A percentile compares a stretch with the other conserved stretches of the same genome.
These are phyloP conservation scores for Rosa rugosa DNA, from an alignment of 306 rosid genomes.

Conservation along the genomic window DNA sequence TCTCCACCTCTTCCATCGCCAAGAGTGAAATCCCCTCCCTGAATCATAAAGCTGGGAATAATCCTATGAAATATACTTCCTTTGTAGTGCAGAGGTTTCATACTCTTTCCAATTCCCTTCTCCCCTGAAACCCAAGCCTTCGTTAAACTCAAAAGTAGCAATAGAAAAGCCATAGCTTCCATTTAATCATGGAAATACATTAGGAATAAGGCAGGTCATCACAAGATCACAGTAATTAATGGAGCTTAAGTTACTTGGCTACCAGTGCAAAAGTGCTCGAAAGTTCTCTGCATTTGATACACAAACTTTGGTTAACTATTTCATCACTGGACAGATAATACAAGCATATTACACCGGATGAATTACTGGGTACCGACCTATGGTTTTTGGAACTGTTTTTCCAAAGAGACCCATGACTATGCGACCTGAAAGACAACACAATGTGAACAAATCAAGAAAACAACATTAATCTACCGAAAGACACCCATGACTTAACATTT, in stretches of 20 bases:
- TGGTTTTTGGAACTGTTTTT: slow-evolving; percentile 70
- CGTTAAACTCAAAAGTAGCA: slow-evolving; percentile 15
- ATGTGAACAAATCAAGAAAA: background rate
- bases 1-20: slow-evolving; percentile 93
- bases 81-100: slow-evolving; percentile 69
- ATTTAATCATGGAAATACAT: background rate
- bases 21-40: slow-evolving; percentile 83
- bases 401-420: slow-evolving; percentile 78
- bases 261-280: slow-evolving; percentile 88
- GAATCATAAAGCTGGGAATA: slow-evolving; percentile 83
- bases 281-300: slow-evolving; percentile 68
- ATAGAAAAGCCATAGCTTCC: slow-evolving; percentile 14
- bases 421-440: slow-evolving; percentile 55
- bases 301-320: slow-evolving; percentile 21
- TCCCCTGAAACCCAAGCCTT: slow-evolving; percentile 58
- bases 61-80: slow-evolving; percentile 81
- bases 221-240: slow-evolving; percentile 17
- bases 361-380: slow-evolving; percentile 40
- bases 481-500: background rate
- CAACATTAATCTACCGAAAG: background rate
- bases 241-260: slow-evolving; percentile 46
- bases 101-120: slow-evolving; percentile 65
- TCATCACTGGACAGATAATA: background rate
- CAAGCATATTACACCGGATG: too few species aligned
- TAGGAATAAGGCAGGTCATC: background rate